A percentile compares a stretch with the other conserved stretches of the same genome.
Evolutionary conservation across 1,139 yeast species (phyloP).

Genomic region (Geotrichum macrosporum): DNA sequence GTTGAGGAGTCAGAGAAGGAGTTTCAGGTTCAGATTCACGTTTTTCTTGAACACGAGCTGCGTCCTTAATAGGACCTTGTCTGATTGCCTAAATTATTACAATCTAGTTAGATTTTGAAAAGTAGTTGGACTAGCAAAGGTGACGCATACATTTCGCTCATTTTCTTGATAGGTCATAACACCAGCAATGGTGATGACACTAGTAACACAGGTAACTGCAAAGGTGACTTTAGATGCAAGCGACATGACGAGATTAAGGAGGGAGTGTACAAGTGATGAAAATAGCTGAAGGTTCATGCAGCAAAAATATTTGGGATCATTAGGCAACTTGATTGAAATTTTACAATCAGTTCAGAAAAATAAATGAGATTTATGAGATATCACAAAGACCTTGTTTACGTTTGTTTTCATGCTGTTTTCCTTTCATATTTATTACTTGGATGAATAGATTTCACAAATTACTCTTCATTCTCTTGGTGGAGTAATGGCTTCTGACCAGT

Average conservation of each 20-base stretch:
- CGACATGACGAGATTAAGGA: constrained; percentile 60
- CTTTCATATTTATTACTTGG: too few species aligned
- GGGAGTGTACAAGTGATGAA: not conserved
- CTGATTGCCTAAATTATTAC: constrained; percentile 46
- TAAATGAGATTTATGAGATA: too few species aligned
- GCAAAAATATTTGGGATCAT: not conserved
- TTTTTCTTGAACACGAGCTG: constrained; percentile 54
- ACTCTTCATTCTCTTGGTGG: not conserved
- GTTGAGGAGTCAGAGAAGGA: constrained; percentile 38
- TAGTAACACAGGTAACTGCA: constrained; percentile 53
- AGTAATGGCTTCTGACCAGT: not conserved
- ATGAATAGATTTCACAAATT: not conserved
- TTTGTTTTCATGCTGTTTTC: not conserved
- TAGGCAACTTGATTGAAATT: too few species aligned
- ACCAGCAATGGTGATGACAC: constrained; percentile 57
- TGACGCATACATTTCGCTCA: constrained; percentile 48
- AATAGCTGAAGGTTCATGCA: not conserved
- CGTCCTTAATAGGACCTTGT: constrained; percentile 79
- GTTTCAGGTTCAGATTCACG: constrained; percentile 34
- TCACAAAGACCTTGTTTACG: not conserved
- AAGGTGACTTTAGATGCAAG: constrained; percentile 68
- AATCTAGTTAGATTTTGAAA: not conserved
- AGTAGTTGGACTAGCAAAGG: not conserved
- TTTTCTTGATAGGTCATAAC: constrained; percentile 64
- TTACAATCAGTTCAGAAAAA: too few species aligned